phyloP scores from a whole-genome alignment of 495 filamentous ascomycete species.

The Hypoxylon trugodes region DNA sequence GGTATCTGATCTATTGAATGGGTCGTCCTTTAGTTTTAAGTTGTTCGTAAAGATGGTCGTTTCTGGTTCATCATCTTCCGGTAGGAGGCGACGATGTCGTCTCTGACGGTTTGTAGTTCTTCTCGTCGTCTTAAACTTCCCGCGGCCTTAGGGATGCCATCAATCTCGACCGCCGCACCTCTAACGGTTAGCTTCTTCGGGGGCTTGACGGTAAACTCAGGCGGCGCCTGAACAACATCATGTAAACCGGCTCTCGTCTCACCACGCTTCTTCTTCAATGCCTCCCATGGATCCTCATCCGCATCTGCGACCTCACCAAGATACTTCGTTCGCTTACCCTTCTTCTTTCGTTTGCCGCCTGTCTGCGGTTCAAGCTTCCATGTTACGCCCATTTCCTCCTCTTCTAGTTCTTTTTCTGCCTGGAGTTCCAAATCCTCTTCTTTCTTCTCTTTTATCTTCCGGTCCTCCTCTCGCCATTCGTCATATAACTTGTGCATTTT shows the following conservation, averaged over 20 bases:
- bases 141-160: slow-evolving; percentile 74
- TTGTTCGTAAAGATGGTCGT: slow-evolving; percentile 47
- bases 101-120: slow-evolving; percentile 78
- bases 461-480: slow-evolving; percentile 77
- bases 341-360: slow-evolving; percentile 60
- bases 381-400: slow-evolving; percentile 63
- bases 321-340: slow-evolving; percentile 54
- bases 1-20: background rate
- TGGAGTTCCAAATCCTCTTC: slow-evolving; percentile 68
- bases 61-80: slow-evolving; percentile 78
- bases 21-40: background rate
- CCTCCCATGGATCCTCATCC: slow-evolving; percentile 81
- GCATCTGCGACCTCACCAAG: slow-evolving; percentile 49
- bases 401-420: slow-evolving; percentile 72
- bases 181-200: slow-evolving; percentile 75
- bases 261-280: slow-evolving; percentile 67
- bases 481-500: slow-evolving; percentile 81
- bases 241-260: slow-evolving; percentile 69
- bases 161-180: slow-evolving; percentile 75
- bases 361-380: slow-evolving; percentile 61
- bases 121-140: slow-evolving; percentile 85
- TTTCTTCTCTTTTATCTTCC: slow-evolving; percentile 61
- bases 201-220: slow-evolving; percentile 70
- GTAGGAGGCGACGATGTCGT: slow-evolving; percentile 83
- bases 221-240: slow-evolving; percentile 84